phyloP scores from a whole-genome alignment of 1,139 yeast species.

The Yamadazyma sp. region DNA sequence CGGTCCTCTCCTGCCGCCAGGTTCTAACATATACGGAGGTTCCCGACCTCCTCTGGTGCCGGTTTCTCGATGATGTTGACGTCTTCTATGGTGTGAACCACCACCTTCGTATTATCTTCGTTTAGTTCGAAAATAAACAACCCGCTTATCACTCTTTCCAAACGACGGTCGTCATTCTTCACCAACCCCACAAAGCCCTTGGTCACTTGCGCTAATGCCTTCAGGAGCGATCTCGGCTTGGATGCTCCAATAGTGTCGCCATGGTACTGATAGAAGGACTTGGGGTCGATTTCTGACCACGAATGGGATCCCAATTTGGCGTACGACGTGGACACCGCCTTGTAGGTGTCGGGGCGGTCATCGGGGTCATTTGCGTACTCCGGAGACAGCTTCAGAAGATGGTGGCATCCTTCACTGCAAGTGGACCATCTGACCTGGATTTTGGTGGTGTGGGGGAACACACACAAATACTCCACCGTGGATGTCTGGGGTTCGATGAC shows the following conservation, averaged over 20 bases:
- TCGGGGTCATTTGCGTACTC: not conserved
- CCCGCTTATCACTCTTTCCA: conserved; percentile 62
- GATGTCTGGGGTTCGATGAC: conserved; percentile 14
- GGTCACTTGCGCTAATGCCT: conserved; percentile 23
- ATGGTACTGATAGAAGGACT: conserved; percentile 3
- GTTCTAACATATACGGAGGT: conserved; percentile 30
- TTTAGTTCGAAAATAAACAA: conserved; percentile 75
- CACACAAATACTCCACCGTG: conserved; percentile 29
- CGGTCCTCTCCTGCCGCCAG: too few relatives aligned
- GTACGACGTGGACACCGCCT: conserved; percentile 31
- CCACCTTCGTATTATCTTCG: conserved; percentile 53
- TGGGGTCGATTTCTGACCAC: conserved; percentile 36
- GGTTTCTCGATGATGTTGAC: conserved; percentile 60
- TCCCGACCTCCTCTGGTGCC: conserved; percentile 31
- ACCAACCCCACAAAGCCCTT: conserved; percentile 33
- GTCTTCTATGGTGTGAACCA: conserved; percentile 77
- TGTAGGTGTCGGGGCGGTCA: not conserved
- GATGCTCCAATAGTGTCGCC: not conserved
- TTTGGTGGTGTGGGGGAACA: conserved; percentile 49
- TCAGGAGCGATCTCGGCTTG: conserved; percentile 2
- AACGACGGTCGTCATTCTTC: conserved; percentile 26
- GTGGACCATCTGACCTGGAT: conserved; percentile 64
- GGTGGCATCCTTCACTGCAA: conserved; percentile 52
- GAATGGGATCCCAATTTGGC: conserved; percentile 40
- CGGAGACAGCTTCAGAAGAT: conserved; percentile 21